Evolutionary conservation across 106 monocot genomes (phyloP).

Genomic region (Allium fistulosum): DNA sequence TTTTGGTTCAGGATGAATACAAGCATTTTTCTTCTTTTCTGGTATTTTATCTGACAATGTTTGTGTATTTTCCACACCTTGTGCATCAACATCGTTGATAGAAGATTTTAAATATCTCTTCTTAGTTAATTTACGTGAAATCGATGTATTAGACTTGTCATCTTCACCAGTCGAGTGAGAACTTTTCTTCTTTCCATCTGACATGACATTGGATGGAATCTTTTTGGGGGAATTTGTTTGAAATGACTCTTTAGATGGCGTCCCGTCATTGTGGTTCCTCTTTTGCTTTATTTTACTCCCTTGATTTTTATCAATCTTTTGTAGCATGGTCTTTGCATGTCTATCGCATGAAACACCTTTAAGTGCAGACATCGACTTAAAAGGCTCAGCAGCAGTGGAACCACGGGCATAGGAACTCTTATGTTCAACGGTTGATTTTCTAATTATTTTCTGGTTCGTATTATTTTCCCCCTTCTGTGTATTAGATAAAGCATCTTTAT

Average conservation of each 20-base stretch:
- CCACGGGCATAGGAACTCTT: slow-evolving; percentile 19
- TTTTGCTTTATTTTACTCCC: slow-evolving; percentile 21
- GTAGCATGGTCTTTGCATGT: slow-evolving; percentile 17
- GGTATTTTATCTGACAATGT: slow-evolving; percentile 14
- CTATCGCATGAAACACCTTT: slow-evolving; percentile 11
- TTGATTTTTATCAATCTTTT: slow-evolving; percentile 17
- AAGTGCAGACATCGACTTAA: slow-evolving; percentile 11
- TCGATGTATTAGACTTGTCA: slow-evolving; percentile 15
- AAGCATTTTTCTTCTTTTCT: slow-evolving; percentile 20
- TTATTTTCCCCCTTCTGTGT: slow-evolving; percentile 5
- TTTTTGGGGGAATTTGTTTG: slow-evolving; percentile 14
- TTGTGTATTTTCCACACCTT: slow-evolving; percentile 14
- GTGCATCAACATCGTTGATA: slow-evolving; percentile 4
- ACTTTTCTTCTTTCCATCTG: slow-evolving; percentile 42
- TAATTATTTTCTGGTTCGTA: slow-evolving; percentile 13
- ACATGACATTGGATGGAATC: slow-evolving; percentile 13
- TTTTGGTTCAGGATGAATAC: slow-evolving; percentile 8
- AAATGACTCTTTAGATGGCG: slow-evolving; percentile 13
- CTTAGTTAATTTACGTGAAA: slow-evolving; percentile 15
- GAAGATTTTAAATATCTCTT: slow-evolving; percentile 8
- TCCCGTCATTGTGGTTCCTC: slow-evolving; percentile 17
- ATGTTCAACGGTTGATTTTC: slow-evolving; percentile 13
- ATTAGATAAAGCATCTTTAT: slow-evolving; percentile 10
- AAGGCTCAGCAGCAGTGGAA: slow-evolving; percentile 10
- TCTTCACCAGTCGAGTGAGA: slow-evolving; percentile 22